Percentiles rank a stretch among this genome's conserved stretches.
These are phyloP conservation scores for Amesomyces nigricolor DNA, from an alignment of 2,329 filamentous ascomycete genomes.

Conservation along the genomic window DNA sequence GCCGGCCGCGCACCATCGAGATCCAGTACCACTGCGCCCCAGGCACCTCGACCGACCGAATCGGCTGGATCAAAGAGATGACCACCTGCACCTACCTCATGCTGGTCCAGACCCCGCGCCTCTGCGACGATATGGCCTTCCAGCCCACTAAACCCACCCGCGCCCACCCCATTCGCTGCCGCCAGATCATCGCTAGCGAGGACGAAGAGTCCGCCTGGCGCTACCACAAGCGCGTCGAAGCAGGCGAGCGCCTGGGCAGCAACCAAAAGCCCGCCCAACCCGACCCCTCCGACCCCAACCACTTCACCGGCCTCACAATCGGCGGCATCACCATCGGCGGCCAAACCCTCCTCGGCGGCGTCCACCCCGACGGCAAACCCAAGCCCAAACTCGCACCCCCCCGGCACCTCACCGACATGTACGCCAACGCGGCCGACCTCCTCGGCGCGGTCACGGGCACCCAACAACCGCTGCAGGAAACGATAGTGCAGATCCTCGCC, in stretches of 20 bases:
- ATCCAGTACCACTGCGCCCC: constrained; percentile 77
- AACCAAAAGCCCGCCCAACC: constrained; percentile 24
- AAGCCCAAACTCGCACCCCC: constrained; percentile 42
- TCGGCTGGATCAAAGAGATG: constrained; percentile 89
- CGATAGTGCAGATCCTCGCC: constrained; percentile 42
- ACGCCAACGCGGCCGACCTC: constrained; percentile 12
- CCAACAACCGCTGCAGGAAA: too few relatives aligned
- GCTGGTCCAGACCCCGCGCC: constrained; percentile 81
- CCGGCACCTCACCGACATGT: constrained; percentile 34
- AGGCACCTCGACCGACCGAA: constrained; percentile 64
- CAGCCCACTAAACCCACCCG: constrained; percentile 71
- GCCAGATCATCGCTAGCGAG: constrained; percentile 57
- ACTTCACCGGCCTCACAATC: constrained; percentile 36
- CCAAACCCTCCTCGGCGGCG: constrained; percentile 40
- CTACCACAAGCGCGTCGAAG: constrained; percentile 34
- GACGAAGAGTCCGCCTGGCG: constrained; percentile 41
- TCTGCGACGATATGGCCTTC: constrained; percentile 85
- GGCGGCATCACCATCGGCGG: constrained; percentile 51
- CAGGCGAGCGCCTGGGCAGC: constrained; percentile 32
- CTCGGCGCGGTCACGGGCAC: not conserved
- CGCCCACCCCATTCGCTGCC: constrained; percentile 71
- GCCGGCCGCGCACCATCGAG: constrained; percentile 74
- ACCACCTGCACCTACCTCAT: constrained; percentile 89
- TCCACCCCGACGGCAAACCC: constrained; percentile 44
- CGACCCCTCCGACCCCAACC: constrained; percentile 17